Evolutionary conservation across 257 asterid genomes (phyloP).

Genomic region (Fraxinus pennsylvanica): DNA sequence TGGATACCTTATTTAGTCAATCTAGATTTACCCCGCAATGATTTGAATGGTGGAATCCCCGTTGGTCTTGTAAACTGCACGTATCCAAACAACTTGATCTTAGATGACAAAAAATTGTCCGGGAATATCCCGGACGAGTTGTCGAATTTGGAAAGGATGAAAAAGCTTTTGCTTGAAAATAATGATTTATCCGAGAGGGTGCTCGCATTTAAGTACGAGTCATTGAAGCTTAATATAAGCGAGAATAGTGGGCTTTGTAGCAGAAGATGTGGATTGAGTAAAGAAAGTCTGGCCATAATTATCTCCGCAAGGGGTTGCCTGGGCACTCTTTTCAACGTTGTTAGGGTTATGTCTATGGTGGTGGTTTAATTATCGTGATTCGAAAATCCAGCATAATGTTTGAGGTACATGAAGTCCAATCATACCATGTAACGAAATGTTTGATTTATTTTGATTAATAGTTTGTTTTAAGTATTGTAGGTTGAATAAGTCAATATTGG

Average conservation of each 20-base stretch:
- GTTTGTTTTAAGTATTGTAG: no score
- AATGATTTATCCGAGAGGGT: slow-evolving; percentile 72
- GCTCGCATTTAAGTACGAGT: slow-evolving; percentile 45
- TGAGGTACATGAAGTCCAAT: not conserved
- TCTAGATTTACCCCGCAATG: slow-evolving; percentile 71
- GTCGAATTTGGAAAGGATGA: slow-evolving; percentile 62
- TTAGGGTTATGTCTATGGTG: slow-evolving; percentile 85
- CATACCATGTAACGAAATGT: not conserved
- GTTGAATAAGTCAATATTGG: no score
- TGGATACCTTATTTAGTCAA: slow-evolving; percentile 80
- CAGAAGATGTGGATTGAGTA: slow-evolving; percentile 75
- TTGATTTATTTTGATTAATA: no score
- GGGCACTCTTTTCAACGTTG: slow-evolving; percentile 78
- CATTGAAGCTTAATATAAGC: slow-evolving; percentile 37
- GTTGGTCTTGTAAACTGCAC: slow-evolving; percentile 63
- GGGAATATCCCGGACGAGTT: slow-evolving; percentile 71
- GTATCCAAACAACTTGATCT: slow-evolving; percentile 53
- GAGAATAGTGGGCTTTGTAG: slow-evolving; percentile 82
- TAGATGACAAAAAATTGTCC: slow-evolving; percentile 51
- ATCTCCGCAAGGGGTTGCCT: slow-evolving; percentile 89
- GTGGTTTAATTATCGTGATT: slow-evolving; percentile 39
- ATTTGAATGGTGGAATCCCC: slow-evolving; percentile 70
- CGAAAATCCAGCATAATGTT: not conserved
- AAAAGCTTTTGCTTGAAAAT: slow-evolving; percentile 55
- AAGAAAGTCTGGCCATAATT: slow-evolving; percentile 68